These are phyloP conservation scores for Pleurotus tuber-regium DNA, from an alignment of 768 basidiomycete genomes.

Conservation along the genomic window DNA sequence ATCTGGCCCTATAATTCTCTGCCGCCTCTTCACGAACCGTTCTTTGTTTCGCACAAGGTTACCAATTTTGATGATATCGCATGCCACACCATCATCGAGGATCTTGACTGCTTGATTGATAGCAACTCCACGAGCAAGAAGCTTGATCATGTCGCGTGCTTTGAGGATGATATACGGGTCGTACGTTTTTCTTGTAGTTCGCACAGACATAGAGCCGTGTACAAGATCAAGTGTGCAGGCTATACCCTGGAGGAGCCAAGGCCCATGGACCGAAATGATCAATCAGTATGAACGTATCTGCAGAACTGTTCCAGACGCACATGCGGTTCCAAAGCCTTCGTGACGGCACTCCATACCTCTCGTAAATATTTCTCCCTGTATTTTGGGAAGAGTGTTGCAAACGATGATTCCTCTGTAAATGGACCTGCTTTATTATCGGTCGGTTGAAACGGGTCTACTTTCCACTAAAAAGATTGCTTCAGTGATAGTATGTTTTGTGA, in stretches of 20 bases:
- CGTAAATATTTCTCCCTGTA: slow-evolving; percentile 96
- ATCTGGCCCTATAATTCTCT: slow-evolving; percentile 95
- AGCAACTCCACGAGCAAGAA: slow-evolving; percentile 89
- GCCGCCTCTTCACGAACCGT: slow-evolving; percentile 91
- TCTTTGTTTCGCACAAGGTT: slow-evolving; percentile 94
- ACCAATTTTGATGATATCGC: slow-evolving; percentile 98
- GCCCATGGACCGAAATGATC: no score
- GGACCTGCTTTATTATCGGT: slow-evolving; percentile 78
- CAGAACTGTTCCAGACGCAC: slow-evolving; percentile 35
- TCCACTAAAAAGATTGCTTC: slow-evolving; percentile 58
- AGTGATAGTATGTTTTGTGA: background rate
- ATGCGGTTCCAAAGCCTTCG: slow-evolving; percentile 76
- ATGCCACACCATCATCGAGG: slow-evolving; percentile 84
- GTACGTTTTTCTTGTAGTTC: slow-evolving; percentile 94
- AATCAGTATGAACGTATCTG: background rate
- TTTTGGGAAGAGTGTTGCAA: slow-evolving; percentile 97
- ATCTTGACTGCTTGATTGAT: slow-evolving; percentile 85
- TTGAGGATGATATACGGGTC: slow-evolving; percentile 97
- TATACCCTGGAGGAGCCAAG: slow-evolving; percentile 80
- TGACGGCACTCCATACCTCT: slow-evolving; percentile 93
- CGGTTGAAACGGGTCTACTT: slow-evolving; percentile 74
- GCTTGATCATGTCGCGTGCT: slow-evolving; percentile 92
- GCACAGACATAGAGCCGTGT: slow-evolving; percentile 96
- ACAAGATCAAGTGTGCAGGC: slow-evolving; percentile 92
- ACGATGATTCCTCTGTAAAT: slow-evolving; percentile 95